Base-by-base conservation (phyloP, 352 stramenopile species). In the Pythium brassicae region DNA sequence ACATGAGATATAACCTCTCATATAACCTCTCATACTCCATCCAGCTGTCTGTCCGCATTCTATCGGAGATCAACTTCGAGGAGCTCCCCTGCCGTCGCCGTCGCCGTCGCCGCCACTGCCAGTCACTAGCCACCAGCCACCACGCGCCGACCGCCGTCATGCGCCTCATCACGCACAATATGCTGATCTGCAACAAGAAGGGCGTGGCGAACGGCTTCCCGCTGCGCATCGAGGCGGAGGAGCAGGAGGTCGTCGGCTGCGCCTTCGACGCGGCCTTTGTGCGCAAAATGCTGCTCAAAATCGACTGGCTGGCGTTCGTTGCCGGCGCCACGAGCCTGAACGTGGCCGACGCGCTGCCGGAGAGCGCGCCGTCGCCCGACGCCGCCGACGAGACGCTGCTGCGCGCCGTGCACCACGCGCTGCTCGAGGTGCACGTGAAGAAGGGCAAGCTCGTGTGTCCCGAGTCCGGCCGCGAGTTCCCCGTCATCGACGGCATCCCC, bases 401-500 rank as follows among this genome's bases (percentile, higher is more conserved):
- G 53, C 68, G 84, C 39, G 90, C 83, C 50, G 78, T 98, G 49
- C 91, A 98, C 66, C 78, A 94, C 50, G 86, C 87, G 45, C 69
- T 98, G 49, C 55, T 98, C 60, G 92, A 98, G 52, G 81, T 99
- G 55, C 96, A 99, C 62, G 90, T 99, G 23, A 87, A 98, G 61
- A 89, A 99, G 64, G 97, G 96, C 32, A 85, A 85, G 51, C 83
- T 99, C 34, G 66, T 99, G 12, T 99, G 97, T 64, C 96, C 96
- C 15, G 93, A 98, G 78, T 98, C 96, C 17, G 94, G 92, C 27
- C 85, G 96, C 17, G 88, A 91, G 53, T 99, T 99, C 74, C 87
- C 93, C 20, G 97, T 99, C 52, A 89, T 97, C 50, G 91, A 99
- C 55, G 85, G 94, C 57, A 99, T 99, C 68, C 95, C 96, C 9